phyloP scores from a whole-genome alignment of 192 early-diverging fungal genomes.

The Mortierella claussenii region DNA sequence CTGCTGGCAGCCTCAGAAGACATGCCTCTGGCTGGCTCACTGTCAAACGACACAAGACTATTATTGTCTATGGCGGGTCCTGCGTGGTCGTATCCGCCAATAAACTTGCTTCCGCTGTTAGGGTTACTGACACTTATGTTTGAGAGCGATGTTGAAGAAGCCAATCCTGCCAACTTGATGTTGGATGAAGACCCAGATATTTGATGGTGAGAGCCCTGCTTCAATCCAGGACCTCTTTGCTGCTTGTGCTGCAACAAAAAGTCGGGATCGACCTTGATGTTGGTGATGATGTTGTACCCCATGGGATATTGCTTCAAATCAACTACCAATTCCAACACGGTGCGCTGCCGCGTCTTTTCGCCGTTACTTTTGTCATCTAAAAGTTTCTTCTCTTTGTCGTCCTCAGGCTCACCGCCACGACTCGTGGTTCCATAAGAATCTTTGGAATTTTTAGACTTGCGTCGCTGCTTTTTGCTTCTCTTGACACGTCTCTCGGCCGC shows the following conservation, averaged over 20 bases:
- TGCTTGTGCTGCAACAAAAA: constrained; percentile 45
- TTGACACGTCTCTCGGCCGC: constrained; percentile 11
- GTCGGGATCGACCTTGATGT: constrained; percentile 51
- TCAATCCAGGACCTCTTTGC: constrained; percentile 14
- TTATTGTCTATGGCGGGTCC: background rate
- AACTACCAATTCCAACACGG: constrained; percentile 37
- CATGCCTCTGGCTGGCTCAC: background rate
- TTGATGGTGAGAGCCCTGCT: constrained; percentile 1
- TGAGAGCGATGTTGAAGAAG: background rate
- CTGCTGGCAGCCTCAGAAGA: constrained; percentile 40
- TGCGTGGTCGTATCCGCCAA: constrained; percentile 37
- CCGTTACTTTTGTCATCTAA: background rate
- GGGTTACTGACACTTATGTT: background rate
- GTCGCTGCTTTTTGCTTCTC: constrained; percentile 5
- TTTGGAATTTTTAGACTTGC: constrained; percentile 4
- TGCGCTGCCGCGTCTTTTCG: constrained; percentile 13
- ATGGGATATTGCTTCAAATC: constrained; percentile 52
- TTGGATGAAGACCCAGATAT: constrained; percentile 10
- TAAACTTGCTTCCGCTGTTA: constrained; percentile 11
- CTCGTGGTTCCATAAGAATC: background rate
- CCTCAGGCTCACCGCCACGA: background rate
- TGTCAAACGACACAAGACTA: background rate
- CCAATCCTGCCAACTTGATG: constrained; percentile 19
- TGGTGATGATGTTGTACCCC: constrained; percentile 54
- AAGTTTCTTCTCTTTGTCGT: background rate